Base-by-base conservation (phyloP, 352 stramenopile genomes). In the Globisporangium nodosum region DNA sequence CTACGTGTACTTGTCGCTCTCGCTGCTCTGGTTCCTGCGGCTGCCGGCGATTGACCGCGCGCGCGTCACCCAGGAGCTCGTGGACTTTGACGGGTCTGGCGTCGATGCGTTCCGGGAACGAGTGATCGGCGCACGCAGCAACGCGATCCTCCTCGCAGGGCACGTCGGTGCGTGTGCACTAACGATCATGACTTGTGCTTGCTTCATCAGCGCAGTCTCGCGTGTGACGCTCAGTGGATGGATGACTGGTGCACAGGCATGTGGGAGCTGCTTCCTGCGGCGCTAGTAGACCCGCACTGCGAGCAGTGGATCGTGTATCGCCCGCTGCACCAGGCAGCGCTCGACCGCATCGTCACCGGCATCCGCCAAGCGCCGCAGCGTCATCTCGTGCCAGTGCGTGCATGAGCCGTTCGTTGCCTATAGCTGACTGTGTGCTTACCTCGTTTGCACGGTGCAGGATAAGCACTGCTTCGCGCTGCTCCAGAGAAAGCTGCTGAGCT, bases 241-340 rank as follows among this genome's bases (percentile, higher is more conserved):
- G 13, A 6, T 54, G 30, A 27, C 33, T 37, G 11, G 9, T 54
- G 27, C 24, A 5, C 57, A 57, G 77, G 77, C 18, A 68, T 83
- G 56, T 87, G 77, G 77, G 77, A 87, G 57, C 51, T 84, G 20
- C 60, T 87, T n/a, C 74, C 77, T 15, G 37, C 63, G 3, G 61
- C 65, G 39, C 65, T 87, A 3, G 47, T 66, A 1, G 49, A 78
- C 16, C 66, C 72, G 1, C 48, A 54, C 7, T 58, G 65, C 27
- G 68, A 69, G 39, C 77, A 87, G 60, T 87, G 68, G 74, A 69
- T 87, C 54, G 77, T 87, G 54, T 84, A 85, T 40, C 73, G 77
- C 0, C 74, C 77, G 16, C 65, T 87, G 47, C 77, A 85, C 52
- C 64, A 84, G 37, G 18, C 18, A 11, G 40, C 58, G 24, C 53